Percentiles rank a stretch among this genome's conserved stretches.
Evolutionary conservation across 2,329 filamentous ascomycete genomes (phyloP).

Genomic region (Chaetomium sp.): DNA sequence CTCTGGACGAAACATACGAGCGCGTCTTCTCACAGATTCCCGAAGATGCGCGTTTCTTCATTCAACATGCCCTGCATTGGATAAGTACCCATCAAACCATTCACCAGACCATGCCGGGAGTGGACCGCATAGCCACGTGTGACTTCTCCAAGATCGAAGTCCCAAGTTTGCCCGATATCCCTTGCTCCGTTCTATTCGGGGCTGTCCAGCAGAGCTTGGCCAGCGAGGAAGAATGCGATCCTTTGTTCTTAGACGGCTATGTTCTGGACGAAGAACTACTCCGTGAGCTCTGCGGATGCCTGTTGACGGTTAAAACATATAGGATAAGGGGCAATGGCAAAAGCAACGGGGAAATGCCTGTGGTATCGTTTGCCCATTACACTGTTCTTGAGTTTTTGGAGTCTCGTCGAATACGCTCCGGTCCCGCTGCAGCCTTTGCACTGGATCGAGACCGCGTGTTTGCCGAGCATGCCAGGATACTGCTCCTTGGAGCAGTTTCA

Average conservation of each 20-base stretch:
- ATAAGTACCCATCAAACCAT: constrained; percentile 5
- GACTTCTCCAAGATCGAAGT: neutral
- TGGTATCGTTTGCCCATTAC: constrained; percentile 16
- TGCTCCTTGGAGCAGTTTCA: neutral
- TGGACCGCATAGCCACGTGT: neutral
- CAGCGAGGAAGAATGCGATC: neutral
- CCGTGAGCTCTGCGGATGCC: constrained; percentile 2
- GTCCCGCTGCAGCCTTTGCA: constrained; percentile 1
- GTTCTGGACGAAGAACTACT: constrained; percentile 15
- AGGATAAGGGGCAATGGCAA: neutral
- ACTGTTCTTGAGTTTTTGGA: constrained; percentile 18
- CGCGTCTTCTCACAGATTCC: constrained; percentile 21
- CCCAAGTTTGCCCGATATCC: neutral
- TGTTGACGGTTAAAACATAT: constrained; percentile 1
- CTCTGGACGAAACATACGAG: constrained; percentile 30
- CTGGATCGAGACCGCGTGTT: neutral
- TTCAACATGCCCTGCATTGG: constrained; percentile 18
- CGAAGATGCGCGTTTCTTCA: constrained; percentile 18
- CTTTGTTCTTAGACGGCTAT: neutral
- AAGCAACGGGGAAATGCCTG: neutral
- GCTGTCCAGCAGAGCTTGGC: neutral
- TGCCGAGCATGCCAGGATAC: neutral
- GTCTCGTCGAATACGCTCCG: constrained; percentile 5
- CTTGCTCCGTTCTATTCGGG: neutral
- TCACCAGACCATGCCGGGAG: constrained; percentile 3